Conservation (phyloP, 441 rosid species). For the Theobroma grandiflorum region DNA sequence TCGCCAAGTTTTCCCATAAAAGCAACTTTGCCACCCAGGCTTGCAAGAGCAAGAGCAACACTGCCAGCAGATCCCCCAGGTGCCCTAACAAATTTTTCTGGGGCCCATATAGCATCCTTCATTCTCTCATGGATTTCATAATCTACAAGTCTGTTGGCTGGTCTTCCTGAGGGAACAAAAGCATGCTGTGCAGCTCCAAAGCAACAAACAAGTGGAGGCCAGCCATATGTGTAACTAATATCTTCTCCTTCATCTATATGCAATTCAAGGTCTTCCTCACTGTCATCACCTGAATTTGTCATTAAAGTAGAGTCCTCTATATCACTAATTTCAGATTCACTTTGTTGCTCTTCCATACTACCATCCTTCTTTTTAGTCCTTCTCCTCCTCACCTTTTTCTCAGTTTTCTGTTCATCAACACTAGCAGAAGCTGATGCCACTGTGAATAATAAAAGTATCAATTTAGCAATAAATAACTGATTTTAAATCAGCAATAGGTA, state of each 20-base stretch:
- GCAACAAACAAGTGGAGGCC: slow-evolving; percentile 98
- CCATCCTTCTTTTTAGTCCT: slow-evolving; percentile 53
- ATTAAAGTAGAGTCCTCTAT: slow-evolving; percentile 44
- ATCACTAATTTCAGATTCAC: slow-evolving; percentile 59
- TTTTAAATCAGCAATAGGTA: background rate
- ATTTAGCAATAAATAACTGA: slow-evolving; percentile 12
- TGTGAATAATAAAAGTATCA: slow-evolving; percentile 31
- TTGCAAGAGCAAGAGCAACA: slow-evolving; percentile 89
- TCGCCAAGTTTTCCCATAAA: slow-evolving; percentile 97
- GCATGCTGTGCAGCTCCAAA: slow-evolving; percentile 93
- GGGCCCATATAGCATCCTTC: slow-evolving; percentile 72
- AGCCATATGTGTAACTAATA: slow-evolving; percentile 73
- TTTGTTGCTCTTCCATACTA: slow-evolving; percentile 40
- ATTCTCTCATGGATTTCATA: slow-evolving; percentile 72
- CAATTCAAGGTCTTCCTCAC: slow-evolving; percentile 67
- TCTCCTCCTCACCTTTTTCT: slow-evolving; percentile 64
- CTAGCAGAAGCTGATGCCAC: slow-evolving; percentile 48
- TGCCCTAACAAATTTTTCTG: slow-evolving; percentile 75
- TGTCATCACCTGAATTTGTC: slow-evolving; percentile 54
- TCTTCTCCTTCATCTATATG: slow-evolving; percentile 67
- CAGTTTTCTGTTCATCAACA: slow-evolving; percentile 53
- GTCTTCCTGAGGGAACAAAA: slow-evolving; percentile 90
- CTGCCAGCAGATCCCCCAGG: slow-evolving; percentile 92
- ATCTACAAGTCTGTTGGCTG: slow-evolving; percentile 81
- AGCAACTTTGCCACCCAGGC: slow-evolving; percentile 89